These are phyloP conservation scores for Spergularia marina DNA, from an alignment of 148 eudicot species.

Conservation along the genomic window DNA sequence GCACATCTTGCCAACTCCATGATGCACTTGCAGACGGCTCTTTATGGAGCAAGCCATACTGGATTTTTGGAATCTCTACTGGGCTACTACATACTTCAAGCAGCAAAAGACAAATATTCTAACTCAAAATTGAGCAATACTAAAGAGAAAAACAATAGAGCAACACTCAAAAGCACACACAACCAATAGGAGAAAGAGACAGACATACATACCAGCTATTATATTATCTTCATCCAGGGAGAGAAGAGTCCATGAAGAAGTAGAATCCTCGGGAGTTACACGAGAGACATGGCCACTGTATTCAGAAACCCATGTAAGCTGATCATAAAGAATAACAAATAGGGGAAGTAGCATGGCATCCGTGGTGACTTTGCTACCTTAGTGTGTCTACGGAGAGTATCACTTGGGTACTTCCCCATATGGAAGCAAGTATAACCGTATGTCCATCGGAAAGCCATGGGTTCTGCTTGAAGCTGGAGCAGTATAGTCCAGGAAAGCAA, in stretches of 20 bases:
- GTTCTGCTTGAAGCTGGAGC: slow-evolving; percentile 41
- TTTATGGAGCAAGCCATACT: slow-evolving; percentile 52
- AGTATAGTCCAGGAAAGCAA: slow-evolving; percentile 84
- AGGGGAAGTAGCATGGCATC: background rate
- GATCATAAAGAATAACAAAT: slow-evolving; percentile 3
- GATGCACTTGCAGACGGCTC: slow-evolving; percentile 41
- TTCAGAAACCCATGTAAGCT: slow-evolving; percentile 12
- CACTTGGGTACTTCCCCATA: slow-evolving; percentile 73
- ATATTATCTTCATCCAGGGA: slow-evolving; percentile 76
- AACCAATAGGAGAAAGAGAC: background rate
- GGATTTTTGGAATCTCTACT: slow-evolving; percentile 66
- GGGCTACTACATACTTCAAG: slow-evolving; percentile 70
- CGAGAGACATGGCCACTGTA: slow-evolving; percentile 68
- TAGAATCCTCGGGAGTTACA: slow-evolving; percentile 55
- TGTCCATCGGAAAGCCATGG: slow-evolving; percentile 96
- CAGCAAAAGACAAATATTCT: slow-evolving; percentile 1
- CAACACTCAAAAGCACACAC: too few relatives aligned
- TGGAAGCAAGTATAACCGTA: slow-evolving; percentile 71
- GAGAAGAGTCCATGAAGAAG: slow-evolving; percentile 71
- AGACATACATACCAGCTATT: slow-evolving; percentile 57
- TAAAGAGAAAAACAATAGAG: background rate
- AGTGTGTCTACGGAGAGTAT: slow-evolving; percentile 69
- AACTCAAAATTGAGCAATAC: background rate
- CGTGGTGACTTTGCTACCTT: slow-evolving; percentile 47
- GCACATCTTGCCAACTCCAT: slow-evolving; percentile 79